Evolutionary conservation across 345 rosid genomes (phyloP).

Genomic region (Kandelia obovata): DNA sequence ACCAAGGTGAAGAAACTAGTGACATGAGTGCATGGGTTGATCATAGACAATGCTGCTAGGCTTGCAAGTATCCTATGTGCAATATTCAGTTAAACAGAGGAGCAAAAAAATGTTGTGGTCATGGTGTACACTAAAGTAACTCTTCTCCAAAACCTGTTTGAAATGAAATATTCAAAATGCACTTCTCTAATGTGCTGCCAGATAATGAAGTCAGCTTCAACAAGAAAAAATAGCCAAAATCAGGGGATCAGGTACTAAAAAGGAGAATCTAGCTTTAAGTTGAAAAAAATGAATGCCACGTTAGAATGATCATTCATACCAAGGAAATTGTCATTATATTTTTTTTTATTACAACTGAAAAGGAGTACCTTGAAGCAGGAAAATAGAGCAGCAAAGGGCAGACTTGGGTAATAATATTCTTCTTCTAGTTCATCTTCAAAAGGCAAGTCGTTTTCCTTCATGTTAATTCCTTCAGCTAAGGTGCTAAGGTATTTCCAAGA

Average conservation of each 20-base stretch:
- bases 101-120: too few species aligned
- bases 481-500: slow-evolving; percentile 73
- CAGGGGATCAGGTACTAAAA: neutral
- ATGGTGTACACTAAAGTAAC: neutral
- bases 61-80: neutral
- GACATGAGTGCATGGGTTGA: neutral
- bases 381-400: slow-evolving; percentile 92
- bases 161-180: neutral
- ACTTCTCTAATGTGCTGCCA: neutral
- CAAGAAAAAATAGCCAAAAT: too few species aligned
- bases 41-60: neutral
- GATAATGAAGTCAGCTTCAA: neutral
- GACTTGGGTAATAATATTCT: slow-evolving; percentile 81
- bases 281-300: neutral
- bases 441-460: slow-evolving; percentile 35
- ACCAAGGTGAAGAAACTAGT: too few species aligned
- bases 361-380: slow-evolving; percentile 71
- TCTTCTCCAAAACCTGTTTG: neutral
- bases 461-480: slow-evolving; percentile 50
- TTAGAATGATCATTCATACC: neutral
- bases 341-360: neutral
- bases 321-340: neutral
- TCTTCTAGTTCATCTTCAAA: slow-evolving; percentile 85
- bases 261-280: neutral
- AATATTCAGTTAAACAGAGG: too few species aligned